These are phyloP conservation scores for Homolaphlyctis polyrhiza DNA, from an alignment of 371 early-diverging fungal genomes.

Conservation along the genomic window DNA sequence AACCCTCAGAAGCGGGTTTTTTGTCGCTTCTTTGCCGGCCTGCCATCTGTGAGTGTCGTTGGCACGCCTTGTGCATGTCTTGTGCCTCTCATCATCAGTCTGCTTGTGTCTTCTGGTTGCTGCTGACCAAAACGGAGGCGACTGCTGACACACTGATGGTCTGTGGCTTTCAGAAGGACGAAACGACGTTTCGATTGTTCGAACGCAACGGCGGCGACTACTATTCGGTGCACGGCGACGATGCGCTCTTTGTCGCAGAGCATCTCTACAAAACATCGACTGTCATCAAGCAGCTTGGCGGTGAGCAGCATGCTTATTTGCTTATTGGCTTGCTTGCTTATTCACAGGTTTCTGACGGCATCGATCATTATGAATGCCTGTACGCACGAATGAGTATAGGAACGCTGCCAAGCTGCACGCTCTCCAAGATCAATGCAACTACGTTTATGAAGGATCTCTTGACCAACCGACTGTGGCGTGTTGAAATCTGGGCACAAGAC, in stretches of 20 bases:
- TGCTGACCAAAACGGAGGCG: neutral
- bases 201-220: conserved; percentile 63
- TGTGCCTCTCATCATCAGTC: neutral
- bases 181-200: conserved; percentile 64
- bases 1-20: conserved; percentile 37
- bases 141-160: neutral
- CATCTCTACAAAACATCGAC: conserved; percentile 83
- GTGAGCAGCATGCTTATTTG: conserved; percentile 22
- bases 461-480: conserved; percentile 61
- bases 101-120: neutral
- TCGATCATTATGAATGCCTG: no score
- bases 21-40: conserved; percentile 40
- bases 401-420: conserved; percentile 70
- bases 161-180: conserved; percentile 27
- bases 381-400: no score
- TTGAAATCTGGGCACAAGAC: conserved; percentile 83
- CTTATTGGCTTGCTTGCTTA: neutral
- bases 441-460: conserved; percentile 75
- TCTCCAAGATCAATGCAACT: conserved; percentile 70
- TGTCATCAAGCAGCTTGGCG: conserved; percentile 85
- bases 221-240: conserved; percentile 85
- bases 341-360: neutral
- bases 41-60: conserved; percentile 35
- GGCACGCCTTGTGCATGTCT: neutral
- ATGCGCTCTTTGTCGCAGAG: conserved; percentile 79